These are phyloP conservation scores for Leersia perrieri DNA, from an alignment of 176 grass and related monocot genomes.

Conservation along the genomic window DNA sequence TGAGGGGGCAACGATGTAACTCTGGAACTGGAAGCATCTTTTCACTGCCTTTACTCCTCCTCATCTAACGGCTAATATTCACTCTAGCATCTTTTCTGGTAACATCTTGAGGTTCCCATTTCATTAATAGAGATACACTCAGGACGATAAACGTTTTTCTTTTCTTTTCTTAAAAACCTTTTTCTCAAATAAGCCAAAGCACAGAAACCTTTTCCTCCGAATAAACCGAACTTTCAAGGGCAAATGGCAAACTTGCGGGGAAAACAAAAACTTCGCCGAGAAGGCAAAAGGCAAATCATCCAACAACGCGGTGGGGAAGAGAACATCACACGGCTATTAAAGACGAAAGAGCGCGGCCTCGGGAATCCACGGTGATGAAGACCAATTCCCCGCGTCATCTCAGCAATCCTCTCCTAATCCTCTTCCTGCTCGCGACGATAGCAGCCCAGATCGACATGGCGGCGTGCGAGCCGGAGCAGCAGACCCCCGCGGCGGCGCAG, in stretches of 20 bases:
- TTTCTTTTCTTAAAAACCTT: no score
- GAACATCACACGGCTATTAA: slow-evolving; percentile 18
- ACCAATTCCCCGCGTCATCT: not conserved
- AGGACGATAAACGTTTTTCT: no score
- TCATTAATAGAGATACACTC: no score
- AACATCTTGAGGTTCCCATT: no score
- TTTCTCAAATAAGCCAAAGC: not conserved
- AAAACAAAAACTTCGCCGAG: slow-evolving; percentile 15
- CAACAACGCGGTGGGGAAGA: not conserved
- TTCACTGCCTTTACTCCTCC: no score
- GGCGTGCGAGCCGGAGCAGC: slow-evolving; percentile 37
- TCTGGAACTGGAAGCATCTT: no score
- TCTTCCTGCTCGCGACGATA: slow-evolving; percentile 6
- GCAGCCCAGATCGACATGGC: slow-evolving; percentile 34
- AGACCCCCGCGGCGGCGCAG: slow-evolving; percentile 13
- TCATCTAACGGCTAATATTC: no score
- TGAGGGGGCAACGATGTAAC: no score
- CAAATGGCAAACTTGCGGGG: not conserved
- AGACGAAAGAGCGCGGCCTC: not conserved
- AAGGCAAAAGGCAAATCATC: slow-evolving; percentile 11
- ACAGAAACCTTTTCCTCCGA: not conserved
- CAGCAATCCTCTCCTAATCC: not conserved
- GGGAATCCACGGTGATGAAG: slow-evolving; percentile 23
- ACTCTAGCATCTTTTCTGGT: no score
- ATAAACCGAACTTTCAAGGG: not conserved